Percentiles rank a stretch among this genome's conserved stretches.
Conservation (phyloP, 2,329 filamentous ascomycete genomes). For the Aspergillus piperis region DNA sequence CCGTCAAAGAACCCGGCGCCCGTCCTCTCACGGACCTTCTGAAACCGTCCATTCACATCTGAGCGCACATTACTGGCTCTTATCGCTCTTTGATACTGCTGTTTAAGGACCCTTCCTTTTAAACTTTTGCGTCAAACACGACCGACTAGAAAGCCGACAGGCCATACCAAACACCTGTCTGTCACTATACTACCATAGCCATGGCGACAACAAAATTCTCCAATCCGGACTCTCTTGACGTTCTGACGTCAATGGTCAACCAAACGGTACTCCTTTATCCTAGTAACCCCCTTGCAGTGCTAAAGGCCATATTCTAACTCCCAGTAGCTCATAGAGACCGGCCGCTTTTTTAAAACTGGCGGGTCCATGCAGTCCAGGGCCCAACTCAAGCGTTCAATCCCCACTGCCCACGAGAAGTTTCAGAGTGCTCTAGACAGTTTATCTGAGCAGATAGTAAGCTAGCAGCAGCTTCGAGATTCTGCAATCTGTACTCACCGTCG, state of each 20-base stretch:
- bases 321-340: slow-evolving; percentile 44
- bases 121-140: background rate
- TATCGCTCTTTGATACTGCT: background rate
- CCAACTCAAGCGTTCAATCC: slow-evolving; percentile 42
- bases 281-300: background rate
- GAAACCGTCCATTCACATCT: background rate
- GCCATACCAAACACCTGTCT: background rate
- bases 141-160: background rate
- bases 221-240: slow-evolving; percentile 39
- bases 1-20: background rate
- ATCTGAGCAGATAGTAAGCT: slow-evolving; percentile 46
- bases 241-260: slow-evolving; percentile 39
- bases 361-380: slow-evolving; percentile 36
- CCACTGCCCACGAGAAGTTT: slow-evolving; percentile 41
- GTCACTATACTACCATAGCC: background rate
- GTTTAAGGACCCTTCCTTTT: background rate
- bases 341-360: slow-evolving; percentile 42
- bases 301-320: slow-evolving; percentile 20
- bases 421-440: slow-evolving; percentile 43
- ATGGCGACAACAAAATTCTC: slow-evolving; percentile 27
- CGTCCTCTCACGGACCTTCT: background rate
- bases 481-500: slow-evolving; percentile 5
- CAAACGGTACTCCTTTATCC: slow-evolving; percentile 32
- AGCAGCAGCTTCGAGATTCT: background rate
- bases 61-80: background rate